Conservation (phyloP, 2,329 filamentous ascomycete genomes). For the Aspergillus awamori region DNA sequence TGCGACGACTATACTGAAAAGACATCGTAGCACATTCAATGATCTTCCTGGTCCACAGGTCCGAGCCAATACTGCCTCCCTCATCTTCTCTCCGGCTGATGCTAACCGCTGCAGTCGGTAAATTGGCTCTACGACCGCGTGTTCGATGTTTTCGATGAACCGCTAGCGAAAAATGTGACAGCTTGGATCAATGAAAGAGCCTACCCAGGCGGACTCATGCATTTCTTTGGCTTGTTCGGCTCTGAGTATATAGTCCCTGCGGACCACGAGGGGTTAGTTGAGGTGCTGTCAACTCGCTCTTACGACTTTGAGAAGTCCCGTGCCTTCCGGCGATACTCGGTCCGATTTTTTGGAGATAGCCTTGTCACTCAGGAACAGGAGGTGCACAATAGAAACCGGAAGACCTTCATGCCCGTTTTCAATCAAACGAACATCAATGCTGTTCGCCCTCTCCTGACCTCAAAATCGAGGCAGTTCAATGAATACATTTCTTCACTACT, state of each 20-base stretch:
- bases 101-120: background rate
- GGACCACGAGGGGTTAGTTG: background rate
- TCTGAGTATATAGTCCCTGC: constrained; percentile 5
- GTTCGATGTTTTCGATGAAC: constrained; percentile 6
- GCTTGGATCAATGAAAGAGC: background rate
- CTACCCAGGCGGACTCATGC: constrained; percentile 7
- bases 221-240: constrained; percentile 9
- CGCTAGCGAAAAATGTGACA: background rate
- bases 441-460: background rate
- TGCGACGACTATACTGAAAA: too few species aligned
- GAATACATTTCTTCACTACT: background rate
- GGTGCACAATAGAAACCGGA: background rate
- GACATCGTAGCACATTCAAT: background rate
- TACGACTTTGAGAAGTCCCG: constrained; percentile 5
- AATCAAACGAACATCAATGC: background rate
- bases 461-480: background rate
- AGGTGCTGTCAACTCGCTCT: background rate
- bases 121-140: constrained; percentile 9
- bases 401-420: background rate
- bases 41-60: constrained; percentile 9
- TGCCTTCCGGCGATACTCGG: background rate
- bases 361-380: constrained; percentile 6
- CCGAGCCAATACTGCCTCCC: background rate
- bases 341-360: background rate
- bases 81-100: background rate